Evolutionary conservation across 345 rosid genomes (phyloP).

Genomic region (Bruguiera parviflora): DNA sequence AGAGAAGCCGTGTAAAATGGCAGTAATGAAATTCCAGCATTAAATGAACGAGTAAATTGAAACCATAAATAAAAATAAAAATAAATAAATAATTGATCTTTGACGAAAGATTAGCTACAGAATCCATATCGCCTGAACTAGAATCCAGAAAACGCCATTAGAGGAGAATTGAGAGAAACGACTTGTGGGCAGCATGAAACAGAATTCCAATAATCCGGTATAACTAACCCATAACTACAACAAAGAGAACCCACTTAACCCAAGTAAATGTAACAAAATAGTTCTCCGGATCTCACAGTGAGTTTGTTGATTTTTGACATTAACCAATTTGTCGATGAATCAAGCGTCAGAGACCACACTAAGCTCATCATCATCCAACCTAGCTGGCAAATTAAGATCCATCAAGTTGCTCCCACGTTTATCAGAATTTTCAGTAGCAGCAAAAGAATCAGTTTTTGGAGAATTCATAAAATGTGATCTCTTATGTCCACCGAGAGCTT

Average conservation of each 20-base stretch:
- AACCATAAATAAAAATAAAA: not conserved
- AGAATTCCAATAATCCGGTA: not conserved
- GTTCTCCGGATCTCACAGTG: slow-evolving; percentile 17
- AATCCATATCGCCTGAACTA: not conserved
- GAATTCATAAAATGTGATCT: slow-evolving; percentile 26
- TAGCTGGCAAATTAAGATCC: slow-evolving; percentile 40
- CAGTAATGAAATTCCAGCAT: slow-evolving; percentile 17
- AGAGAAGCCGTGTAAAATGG: slow-evolving; percentile 6
- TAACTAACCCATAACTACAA: slow-evolving; percentile 1
- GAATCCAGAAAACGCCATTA: not conserved
- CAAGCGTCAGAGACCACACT: slow-evolving; percentile 33
- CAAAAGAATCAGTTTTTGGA: not conserved
- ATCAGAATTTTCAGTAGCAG: slow-evolving; percentile 1
- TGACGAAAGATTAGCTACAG: not conserved
- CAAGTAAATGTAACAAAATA: not conserved
- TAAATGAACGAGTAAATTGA: slow-evolving; percentile 18
- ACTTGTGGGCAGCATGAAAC: not conserved
- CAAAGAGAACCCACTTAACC: not conserved
- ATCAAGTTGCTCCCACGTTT: slow-evolving; percentile 14
- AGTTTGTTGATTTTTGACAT: not conserved
- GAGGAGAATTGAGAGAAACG: slow-evolving; percentile 14
- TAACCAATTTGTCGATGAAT: not conserved
- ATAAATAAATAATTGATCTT: not conserved
- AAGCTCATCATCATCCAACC: slow-evolving; percentile 31
- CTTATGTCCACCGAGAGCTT: slow-evolving; percentile 39